Base-by-base conservation (phyloP, 805 yeast species). In the Ogataea paradorogensis region DNA sequence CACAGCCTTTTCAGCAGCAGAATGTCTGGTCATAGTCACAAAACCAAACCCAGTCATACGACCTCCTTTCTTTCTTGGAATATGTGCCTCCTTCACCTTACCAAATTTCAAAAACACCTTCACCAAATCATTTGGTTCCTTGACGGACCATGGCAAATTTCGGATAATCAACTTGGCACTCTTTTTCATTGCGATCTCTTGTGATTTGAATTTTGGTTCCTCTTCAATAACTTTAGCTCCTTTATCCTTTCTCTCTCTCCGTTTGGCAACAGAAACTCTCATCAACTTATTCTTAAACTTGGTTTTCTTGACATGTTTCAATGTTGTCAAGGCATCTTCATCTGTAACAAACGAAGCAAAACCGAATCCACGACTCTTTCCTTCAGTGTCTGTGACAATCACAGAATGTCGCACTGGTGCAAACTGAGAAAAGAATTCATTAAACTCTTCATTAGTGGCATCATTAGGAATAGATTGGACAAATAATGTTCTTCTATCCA, bases 321-420 rank as follows among this genome's bases (percentile, higher is more conserved):
- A 67, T 0, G 97, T 97, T 32, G 74, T 67, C 28, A 74, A 59
- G 0, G 96, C 85, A 58, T 93, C 99, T 33, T 88, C 95, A 47
- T 86, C 89, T 34, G 75, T 64, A 2, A 85, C 78, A 62, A 93
- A 93, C 26, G 95, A 82, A 11, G 89, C 99, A 62, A 93, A 93
- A 3, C 99, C 99, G 64, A 90, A 93, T 2, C 99, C 98, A 60
- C 90, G 76, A 3, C 96, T 87, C 31, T 82, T 73, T 39, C 84
- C 77, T 25, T 82, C 78, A 9, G 70, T 69, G 57, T 90, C 96
- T 27, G 71, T 83, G 13, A 93, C 98, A 29, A 93, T 76, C 31
- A 89, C 90, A 2, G 97, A 95, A 63, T 93, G 99, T 63, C 83
- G 89, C 9, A 91, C 95, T 6, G 99, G 99, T 4, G 87, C 91